A percentile compares a stretch with the other conserved stretches of the same genome.
phyloP scores from a whole-genome alignment of 164 flowering plant species.

The Vitis rupestris region DNA sequence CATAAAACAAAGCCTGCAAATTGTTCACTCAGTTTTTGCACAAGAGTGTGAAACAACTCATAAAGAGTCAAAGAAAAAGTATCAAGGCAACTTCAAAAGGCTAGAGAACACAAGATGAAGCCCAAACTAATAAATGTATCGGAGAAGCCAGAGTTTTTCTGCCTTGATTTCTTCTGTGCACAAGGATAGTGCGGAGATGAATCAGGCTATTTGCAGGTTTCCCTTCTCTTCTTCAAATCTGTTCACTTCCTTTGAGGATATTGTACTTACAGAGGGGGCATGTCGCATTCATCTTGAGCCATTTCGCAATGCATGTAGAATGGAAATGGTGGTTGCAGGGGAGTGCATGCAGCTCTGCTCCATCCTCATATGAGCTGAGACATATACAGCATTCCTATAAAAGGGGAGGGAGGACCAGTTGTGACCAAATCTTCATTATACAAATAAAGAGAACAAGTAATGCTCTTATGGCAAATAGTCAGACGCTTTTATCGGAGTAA shows the following conservation, averaged over 20 bases:
- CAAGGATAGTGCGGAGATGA: background rate
- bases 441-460: background rate
- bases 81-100: constrained; percentile 9
- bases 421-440: background rate
- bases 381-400: constrained; percentile 74
- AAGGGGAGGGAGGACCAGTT: background rate
- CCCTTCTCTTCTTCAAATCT: constrained; percentile 22
- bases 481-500: too few relatives aligned
- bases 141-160: constrained; percentile 6
- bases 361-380: constrained; percentile 70
- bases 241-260: constrained; percentile 64
- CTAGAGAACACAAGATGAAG: background rate
- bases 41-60: background rate
- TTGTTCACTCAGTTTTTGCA: background rate
- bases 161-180: constrained; percentile 13
- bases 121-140: background rate
- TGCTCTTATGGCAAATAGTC: background rate
- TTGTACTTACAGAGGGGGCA: constrained; percentile 83
- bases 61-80: background rate
- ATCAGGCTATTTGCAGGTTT: background rate
- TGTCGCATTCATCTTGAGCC: constrained; percentile 82
- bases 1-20: background rate
- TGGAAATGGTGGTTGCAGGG: constrained; percentile 80
- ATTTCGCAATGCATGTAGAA: constrained; percentile 58
- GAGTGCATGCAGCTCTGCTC: constrained; percentile 59